Percentiles rank a stretch among this genome's conserved stretches.
Conservation (phyloP, 78 protist species). For the Tieghemostelium lacteum region DNA sequence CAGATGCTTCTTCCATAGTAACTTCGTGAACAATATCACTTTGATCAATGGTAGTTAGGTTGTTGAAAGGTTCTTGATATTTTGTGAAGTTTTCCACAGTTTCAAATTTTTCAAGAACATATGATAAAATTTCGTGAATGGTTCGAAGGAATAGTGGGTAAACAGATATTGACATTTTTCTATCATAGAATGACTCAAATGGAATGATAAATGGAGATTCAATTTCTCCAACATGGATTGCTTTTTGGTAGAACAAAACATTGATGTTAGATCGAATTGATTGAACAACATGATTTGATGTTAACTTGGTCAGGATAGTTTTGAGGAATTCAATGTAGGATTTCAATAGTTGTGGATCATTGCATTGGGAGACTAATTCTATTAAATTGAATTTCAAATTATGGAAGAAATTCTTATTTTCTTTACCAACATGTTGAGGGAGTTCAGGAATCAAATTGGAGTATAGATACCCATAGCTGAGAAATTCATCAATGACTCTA, state of each 20-base stretch:
- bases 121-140: constrained; percentile 23
- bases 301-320: neutral
- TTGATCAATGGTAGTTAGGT: neutral
- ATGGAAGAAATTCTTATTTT: neutral
- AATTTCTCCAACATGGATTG: too few species aligned
- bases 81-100: neutral
- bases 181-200: too few species aligned
- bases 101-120: neutral
- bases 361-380: neutral
- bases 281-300: neutral
- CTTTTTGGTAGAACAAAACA: too few species aligned
- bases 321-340: neutral
- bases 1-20: neutral
- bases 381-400: too few species aligned
- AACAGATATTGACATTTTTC: neutral
- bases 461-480: neutral
- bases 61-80: neutral
- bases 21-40: neutral
- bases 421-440: neutral
- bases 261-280: neutral
- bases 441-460: neutral
- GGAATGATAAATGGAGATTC: neutral
- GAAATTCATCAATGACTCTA: neutral
- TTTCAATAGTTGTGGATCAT: neutral
- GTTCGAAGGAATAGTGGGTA: constrained; percentile 23